Evolutionary conservation across 148 eudicot genomes (phyloP), one percentile per base, ranked within the genome.

Genomic region (Chenopodium album): DNA sequence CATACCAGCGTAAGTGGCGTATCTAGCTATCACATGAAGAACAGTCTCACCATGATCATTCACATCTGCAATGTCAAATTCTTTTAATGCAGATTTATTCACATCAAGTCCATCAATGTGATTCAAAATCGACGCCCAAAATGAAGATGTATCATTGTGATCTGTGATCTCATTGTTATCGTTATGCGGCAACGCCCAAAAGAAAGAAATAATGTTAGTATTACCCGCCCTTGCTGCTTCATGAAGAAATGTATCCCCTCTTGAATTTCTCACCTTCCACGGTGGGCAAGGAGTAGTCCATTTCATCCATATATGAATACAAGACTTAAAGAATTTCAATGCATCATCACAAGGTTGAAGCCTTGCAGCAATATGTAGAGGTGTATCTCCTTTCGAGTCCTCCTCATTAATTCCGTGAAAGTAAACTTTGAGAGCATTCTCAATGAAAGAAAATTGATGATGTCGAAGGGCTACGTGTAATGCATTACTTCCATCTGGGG

Each of bases 191-290:
- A 34, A 34, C 60, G 60, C 17, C 60, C 16, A 12, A 3, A 54
- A 10, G 14, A 11, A 60, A 22, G 67, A 77, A 1, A 77, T 41
- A 41, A 26, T 17, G 9, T 59, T 2, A 19, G 60, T 60, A 29
- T 76, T 76, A 20, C 68, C 32, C 12, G 46, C 34, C 7, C 79
- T 31, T 8, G 79, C 79, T 32, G 79, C 79, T 63, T 77, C 79
- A 77, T 77, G 79, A 46, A 63, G 52, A 3, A 62, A 46, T 5
- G 79, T 77, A 20, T 77, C 64, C 46, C 79, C 79, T 63, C 12
- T 77, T n/a, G 71, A 41, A 37, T 41, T 63, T 77, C 2, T 63
- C 9, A 41, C 52, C 9, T 1, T 4, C 79, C 79, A 77, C 12
- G 79, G 71, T 22, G 52, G 59, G n/a, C n/a, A n/a, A n/a, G n/a